Conservation (phyloP, 208 protist species). For the Novymonas esmeraldas region DNA sequence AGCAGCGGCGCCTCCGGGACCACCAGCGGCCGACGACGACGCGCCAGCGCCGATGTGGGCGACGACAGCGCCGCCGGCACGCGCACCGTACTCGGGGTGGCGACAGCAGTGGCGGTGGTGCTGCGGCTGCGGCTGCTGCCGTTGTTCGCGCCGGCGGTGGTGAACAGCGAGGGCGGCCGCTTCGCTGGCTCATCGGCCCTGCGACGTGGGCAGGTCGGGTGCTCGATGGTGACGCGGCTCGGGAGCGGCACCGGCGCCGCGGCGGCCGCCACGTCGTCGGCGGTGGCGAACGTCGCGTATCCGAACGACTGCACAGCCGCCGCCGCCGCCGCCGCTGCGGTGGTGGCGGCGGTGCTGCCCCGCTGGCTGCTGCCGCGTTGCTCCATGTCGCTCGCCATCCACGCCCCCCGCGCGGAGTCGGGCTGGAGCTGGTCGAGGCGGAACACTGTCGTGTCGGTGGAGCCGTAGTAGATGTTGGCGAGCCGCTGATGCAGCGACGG, state of each 20-base stretch:
- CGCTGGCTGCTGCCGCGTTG: neutral
- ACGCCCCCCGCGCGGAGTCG: conserved; percentile 9
- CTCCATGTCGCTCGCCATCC: conserved; percentile 18
- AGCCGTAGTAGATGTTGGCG: conserved; percentile 57
- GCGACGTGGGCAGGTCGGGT: neutral
- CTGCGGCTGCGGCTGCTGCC: too few species aligned
- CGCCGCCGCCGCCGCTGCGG: neutral
- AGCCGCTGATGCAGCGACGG: conserved; percentile 39
- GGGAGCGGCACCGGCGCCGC: conserved; percentile 15
- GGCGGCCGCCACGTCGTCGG: neutral
- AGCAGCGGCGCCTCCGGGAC: conserved; percentile 26
- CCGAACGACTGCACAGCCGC: neutral
- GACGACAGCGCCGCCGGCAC: neutral
- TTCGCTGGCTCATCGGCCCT: too few species aligned
- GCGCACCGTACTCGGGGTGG: too few species aligned
- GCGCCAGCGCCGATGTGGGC: neutral
- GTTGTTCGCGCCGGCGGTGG: too few species aligned
- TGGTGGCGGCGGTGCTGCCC: neutral
- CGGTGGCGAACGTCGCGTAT: neutral
- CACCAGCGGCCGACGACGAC: neutral
- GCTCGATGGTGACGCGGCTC: conserved; percentile 17
- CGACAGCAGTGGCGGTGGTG: too few species aligned
- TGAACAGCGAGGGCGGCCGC: neutral
- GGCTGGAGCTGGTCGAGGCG: conserved; percentile 18
- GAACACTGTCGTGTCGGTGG: conserved; percentile 60